A percentile compares a stretch with the other conserved stretches of the same genome.
phyloP scores from a whole-genome alignment of 1,284 basidiomycete genomes.

The Inonotus obliquus region DNA sequence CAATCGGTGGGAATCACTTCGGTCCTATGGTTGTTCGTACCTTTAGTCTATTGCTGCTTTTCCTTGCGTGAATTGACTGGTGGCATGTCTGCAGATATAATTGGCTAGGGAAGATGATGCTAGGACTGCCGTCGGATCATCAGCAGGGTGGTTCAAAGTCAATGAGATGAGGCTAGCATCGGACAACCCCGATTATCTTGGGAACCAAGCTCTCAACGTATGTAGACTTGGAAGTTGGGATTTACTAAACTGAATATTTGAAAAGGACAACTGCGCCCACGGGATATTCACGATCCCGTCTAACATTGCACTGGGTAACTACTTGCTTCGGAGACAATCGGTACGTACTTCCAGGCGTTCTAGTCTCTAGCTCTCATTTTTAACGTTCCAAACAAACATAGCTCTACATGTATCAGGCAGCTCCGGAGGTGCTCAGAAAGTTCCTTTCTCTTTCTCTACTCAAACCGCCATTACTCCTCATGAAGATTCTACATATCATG shows the following conservation, averaged over 20 bases:
- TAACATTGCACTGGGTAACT: constrained; percentile 44
- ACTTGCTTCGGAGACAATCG: constrained; percentile 51
- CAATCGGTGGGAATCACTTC: constrained; percentile 44
- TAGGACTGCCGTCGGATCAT: constrained; percentile 38
- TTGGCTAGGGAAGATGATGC: constrained; percentile 47
- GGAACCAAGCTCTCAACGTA: constrained; percentile 36
- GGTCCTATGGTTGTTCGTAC: constrained; percentile 33
- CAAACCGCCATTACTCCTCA: not conserved
- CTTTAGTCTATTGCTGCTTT: not conserved
- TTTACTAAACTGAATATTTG: not conserved
- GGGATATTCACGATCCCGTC: constrained; percentile 44
- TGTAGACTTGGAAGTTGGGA: not conserved
- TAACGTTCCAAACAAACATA: constrained; percentile 18
- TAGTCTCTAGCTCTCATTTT: not conserved
- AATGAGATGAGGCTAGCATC: constrained; percentile 43
- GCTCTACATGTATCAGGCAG: constrained; percentile 43
- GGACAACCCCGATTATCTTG: constrained; percentile 44
- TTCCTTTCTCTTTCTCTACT: not conserved
- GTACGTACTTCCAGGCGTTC: constrained; percentile 24
- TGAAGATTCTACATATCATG: constrained; percentile 43
- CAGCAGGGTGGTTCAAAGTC: constrained; percentile 49
- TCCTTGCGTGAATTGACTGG: not conserved
- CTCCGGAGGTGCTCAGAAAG: constrained; percentile 40
- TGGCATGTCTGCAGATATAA: constrained; percentile 35
- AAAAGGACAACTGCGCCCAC: constrained; percentile 44